These are phyloP conservation scores for Arxiozyma slooffiae DNA, from an alignment of 1,139 yeast species.

Conservation along the genomic window DNA sequence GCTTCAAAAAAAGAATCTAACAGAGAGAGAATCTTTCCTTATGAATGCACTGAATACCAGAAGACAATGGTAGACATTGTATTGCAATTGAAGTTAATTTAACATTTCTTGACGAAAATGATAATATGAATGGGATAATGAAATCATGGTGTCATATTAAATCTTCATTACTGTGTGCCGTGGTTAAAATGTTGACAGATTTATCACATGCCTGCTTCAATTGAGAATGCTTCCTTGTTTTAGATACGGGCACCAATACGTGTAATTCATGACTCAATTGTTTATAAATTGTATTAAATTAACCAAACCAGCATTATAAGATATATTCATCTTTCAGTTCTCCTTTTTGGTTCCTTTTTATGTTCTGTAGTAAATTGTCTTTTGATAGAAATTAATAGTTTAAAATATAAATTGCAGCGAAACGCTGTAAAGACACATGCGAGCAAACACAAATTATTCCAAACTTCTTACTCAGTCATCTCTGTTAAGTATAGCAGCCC, in stretches of 20 bases:
- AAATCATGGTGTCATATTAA: conserved; percentile 38
- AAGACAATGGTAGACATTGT: conserved; percentile 55
- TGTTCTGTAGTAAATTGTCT: background rate
- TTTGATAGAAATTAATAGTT: too few species aligned
- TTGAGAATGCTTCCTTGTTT: conserved; percentile 59
- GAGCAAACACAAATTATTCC: too few species aligned
- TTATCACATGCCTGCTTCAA: conserved; percentile 56
- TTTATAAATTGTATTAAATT: conserved; percentile 29
- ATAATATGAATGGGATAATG: conserved; percentile 58
- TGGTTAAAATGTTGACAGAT: conserved; percentile 43
- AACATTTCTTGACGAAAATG: conserved; percentile 66
- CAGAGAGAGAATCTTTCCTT: conserved; percentile 42
- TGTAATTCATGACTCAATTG: conserved; percentile 49
- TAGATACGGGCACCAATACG: conserved; percentile 55
- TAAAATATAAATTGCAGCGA: too few species aligned
- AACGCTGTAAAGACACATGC: too few species aligned
- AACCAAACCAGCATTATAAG: conserved; percentile 6
- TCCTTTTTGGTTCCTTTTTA: background rate
- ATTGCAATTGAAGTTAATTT: conserved; percentile 65
- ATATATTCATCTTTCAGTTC: conserved; percentile 16
- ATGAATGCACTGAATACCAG: conserved; percentile 44
- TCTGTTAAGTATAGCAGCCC: too few species aligned
- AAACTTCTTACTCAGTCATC: too few species aligned
- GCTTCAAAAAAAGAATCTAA: conserved; percentile 65
- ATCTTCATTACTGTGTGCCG: conserved; percentile 28